phyloP scores from a whole-genome alignment of 2,329 filamentous ascomycete species.

The Fusarium sp. region DNA sequence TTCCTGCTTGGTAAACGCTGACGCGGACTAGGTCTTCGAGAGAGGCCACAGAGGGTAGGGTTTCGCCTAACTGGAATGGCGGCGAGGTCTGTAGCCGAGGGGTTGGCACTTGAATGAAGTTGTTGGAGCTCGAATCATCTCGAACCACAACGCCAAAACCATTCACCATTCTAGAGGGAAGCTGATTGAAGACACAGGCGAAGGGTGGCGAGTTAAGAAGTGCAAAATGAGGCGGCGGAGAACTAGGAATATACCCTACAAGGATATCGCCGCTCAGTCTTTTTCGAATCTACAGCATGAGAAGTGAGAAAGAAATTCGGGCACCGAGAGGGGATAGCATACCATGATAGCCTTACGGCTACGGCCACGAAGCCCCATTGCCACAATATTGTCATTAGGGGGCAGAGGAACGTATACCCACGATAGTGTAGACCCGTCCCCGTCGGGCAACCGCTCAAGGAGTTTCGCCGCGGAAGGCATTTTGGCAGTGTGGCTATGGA shows the following conservation, averaged over 20 bases:
- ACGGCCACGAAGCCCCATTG: not conserved
- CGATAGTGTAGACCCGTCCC: not conserved
- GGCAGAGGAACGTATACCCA: not conserved
- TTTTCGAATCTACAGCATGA: not conserved
- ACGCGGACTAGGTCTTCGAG: not conserved
- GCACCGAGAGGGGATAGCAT: not conserved
- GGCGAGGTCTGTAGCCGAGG: not conserved
- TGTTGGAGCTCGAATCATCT: not conserved
- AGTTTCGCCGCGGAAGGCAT: not conserved
- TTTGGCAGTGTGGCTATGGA: not conserved
- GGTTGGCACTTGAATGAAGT: not conserved
- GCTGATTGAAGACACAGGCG: not conserved
- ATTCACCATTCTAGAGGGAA: not conserved
- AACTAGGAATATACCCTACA: not conserved
- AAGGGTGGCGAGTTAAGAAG: not conserved
- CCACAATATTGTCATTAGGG: not conserved
- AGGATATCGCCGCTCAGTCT: not conserved
- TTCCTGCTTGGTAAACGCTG: not conserved
- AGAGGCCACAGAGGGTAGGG: not conserved
- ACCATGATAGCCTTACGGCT: not conserved
- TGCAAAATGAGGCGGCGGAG: not conserved
- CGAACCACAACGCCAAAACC: not conserved
- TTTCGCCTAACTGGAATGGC: not conserved
- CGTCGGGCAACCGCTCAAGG: not conserved
- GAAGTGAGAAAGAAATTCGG: not conserved